phyloP scores from a whole-genome alignment of 108 stramenopile species.

The Skeletonema marinoi region DNA sequence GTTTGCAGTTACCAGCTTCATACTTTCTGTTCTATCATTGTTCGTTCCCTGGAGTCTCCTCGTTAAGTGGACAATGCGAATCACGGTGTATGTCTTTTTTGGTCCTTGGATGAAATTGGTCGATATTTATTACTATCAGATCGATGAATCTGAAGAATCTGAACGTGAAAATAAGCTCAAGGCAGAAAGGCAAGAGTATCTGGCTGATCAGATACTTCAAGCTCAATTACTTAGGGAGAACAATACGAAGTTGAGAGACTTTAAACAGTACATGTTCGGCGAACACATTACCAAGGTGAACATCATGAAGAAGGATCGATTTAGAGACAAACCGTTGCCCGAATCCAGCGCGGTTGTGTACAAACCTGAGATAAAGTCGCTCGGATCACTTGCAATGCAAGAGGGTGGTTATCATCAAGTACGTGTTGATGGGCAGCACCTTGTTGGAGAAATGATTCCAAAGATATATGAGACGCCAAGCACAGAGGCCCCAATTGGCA shows the following conservation, averaged over 20 bases:
- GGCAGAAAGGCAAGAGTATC: constrained; percentile 21
- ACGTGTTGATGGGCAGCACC: constrained; percentile 66
- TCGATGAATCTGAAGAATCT: constrained; percentile 46
- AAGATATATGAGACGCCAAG: constrained; percentile 21
- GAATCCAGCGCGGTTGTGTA: constrained; percentile 69
- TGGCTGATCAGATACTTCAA: constrained; percentile 38
- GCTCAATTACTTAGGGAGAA: constrained; percentile 57
- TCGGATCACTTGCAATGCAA: constrained; percentile 76
- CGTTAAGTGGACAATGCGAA: constrained; percentile 61
- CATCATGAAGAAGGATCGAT: constrained; percentile 68
- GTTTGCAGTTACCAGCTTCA: constrained; percentile 56
- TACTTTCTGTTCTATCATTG: constrained; percentile 53
- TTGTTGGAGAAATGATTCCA: constrained; percentile 82
- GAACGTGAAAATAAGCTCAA: constrained; percentile 17
- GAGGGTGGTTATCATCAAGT: constrained; percentile 71
- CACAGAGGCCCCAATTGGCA: constrained; percentile 70
- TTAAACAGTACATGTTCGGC: constrained; percentile 83
- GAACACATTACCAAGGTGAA: constrained; percentile 65
- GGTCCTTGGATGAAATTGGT: constrained; percentile 87
- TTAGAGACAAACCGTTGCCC: constrained; percentile 64
- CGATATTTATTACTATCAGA: constrained; percentile 59
- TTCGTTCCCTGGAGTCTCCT: constrained; percentile 76
- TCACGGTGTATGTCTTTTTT: constrained; percentile 67
- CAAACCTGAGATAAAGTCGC: constrained; percentile 31
- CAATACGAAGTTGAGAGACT: constrained; percentile 63